Percentiles rank a stretch among this genome's conserved stretches.
Evolutionary conservation across 2,329 filamentous ascomycete species (phyloP).

Genomic region (Aureobasidium sp.): DNA sequence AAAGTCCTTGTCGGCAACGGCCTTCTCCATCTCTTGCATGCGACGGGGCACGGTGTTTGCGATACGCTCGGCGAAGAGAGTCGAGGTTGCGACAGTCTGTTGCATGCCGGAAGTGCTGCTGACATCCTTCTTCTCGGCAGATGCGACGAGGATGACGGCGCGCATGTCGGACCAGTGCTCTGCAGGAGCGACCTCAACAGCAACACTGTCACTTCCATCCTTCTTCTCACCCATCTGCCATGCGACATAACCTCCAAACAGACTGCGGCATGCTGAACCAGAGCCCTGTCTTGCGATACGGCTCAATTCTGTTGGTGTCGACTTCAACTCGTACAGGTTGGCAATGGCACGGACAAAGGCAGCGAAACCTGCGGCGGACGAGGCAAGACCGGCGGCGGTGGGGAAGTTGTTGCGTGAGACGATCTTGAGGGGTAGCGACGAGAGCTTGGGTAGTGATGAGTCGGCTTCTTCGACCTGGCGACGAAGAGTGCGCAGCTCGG

Average conservation of each 20-base stretch:
- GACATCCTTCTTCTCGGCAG: constrained; percentile 91
- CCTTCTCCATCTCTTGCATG: constrained; percentile 79
- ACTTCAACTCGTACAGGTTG: constrained; percentile 78
- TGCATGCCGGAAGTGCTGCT: constrained; percentile 94
- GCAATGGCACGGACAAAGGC: constrained; percentile 75
- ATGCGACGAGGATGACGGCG: constrained; percentile 82
- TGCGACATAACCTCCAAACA: constrained; percentile 93
- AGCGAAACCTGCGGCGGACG: constrained; percentile 57
- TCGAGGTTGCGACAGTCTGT: constrained; percentile 83
- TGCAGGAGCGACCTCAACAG: constrained; percentile 79
- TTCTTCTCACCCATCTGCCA: constrained; percentile 72
- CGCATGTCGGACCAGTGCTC: constrained; percentile 95
- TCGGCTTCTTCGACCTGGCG: constrained; percentile 64
- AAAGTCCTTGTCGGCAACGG: constrained; percentile 73
- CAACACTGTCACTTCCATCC: constrained; percentile 80
- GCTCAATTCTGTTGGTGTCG: constrained; percentile 74
- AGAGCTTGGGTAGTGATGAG: constrained; percentile 71
- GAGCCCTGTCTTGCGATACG: constrained; percentile 88
- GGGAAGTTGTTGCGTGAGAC: constrained; percentile 99
- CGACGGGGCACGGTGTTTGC: constrained; percentile 68
- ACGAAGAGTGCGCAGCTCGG: constrained; percentile 71
- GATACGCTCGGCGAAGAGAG: constrained; percentile 74
- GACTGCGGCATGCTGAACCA: constrained; percentile 83
- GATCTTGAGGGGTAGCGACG: constrained; percentile 67
- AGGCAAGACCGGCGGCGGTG: constrained; percentile 79